Percentiles rank a stretch among this genome's conserved stretches.
Conservation (phyloP, 2,329 filamentous ascomycete genomes). For the Calonectria crousiana region DNA sequence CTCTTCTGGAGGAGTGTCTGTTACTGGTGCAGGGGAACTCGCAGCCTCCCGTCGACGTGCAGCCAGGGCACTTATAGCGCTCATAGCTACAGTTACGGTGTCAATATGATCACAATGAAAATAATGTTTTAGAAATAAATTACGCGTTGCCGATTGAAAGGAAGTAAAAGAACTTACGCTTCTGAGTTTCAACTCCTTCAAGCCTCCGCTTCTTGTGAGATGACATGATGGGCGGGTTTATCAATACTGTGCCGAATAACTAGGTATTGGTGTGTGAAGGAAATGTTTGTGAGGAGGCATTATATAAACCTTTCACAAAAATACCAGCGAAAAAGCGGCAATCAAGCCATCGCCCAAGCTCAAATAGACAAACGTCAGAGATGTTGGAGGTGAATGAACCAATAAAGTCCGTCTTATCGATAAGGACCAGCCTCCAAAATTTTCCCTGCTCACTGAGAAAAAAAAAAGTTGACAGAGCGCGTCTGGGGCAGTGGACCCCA, state of each 20-base stretch:
- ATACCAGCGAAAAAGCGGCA: not conserved
- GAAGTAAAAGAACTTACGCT: slow-evolving; percentile 43
- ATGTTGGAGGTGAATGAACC: not conserved
- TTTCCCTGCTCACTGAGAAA: slow-evolving; percentile 20
- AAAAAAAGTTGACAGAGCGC: slow-evolving; percentile 28
- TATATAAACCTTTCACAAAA: slow-evolving; percentile 16
- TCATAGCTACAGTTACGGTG: slow-evolving; percentile 39
- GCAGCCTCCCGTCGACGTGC: slow-evolving; percentile 47
- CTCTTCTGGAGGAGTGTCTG: slow-evolving; percentile 24
- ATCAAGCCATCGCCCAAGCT: not conserved
- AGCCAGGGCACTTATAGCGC: slow-evolving; percentile 53
- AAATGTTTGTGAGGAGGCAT: not conserved
- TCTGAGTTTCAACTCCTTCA: slow-evolving; percentile 44
- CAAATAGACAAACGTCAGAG: not conserved
- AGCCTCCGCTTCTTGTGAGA: slow-evolving; percentile 52
- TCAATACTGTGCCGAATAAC: not conserved
- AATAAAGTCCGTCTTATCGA: slow-evolving; percentile 30
- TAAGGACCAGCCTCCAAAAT: slow-evolving; percentile 32
- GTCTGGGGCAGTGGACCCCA: slow-evolving; percentile 25
- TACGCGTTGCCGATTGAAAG: not conserved
- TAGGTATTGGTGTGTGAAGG: not conserved
- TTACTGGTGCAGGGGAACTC: slow-evolving; percentile 24
- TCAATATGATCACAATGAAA: not conserved
- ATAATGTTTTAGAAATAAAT: not conserved
- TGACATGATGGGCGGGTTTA: slow-evolving; percentile 38